These are phyloP conservation scores for Wickerhamiella galacta DNA, from an alignment of 805 yeast species.

Conservation along the genomic window DNA sequence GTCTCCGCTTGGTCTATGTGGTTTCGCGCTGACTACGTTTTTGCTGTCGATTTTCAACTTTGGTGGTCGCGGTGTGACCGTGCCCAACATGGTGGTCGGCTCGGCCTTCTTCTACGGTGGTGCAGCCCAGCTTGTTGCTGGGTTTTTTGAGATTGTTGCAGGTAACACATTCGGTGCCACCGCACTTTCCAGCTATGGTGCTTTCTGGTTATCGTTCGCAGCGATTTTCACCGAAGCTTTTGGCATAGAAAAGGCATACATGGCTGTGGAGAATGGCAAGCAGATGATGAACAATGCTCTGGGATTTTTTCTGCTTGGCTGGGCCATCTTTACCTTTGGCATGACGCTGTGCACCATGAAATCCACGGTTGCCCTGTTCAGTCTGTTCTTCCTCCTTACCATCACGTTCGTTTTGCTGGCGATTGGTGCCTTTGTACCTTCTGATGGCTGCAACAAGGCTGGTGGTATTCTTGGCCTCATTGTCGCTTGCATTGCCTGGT, in stretches of 20 bases:
- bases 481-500: slow-evolving; percentile 44
- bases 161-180: slow-evolving; percentile 57
- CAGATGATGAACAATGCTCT: slow-evolving; percentile 28
- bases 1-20: slow-evolving; percentile 46
- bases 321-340: slow-evolving; percentile 46
- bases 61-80: slow-evolving; percentile 34
- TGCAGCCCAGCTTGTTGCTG: slow-evolving; percentile 40
- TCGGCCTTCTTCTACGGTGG: slow-evolving; percentile 51
- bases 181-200: slow-evolving; percentile 47
- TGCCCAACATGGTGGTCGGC: slow-evolving; percentile 40
- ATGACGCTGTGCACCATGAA: slow-evolving; percentile 38
- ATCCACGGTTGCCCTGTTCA: slow-evolving; percentile 48
- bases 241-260: slow-evolving; percentile 42
- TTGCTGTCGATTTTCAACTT: slow-evolving; percentile 40
- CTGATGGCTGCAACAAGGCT: slow-evolving; percentile 28
- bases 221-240: slow-evolving; percentile 44
- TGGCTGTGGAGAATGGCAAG: slow-evolving; percentile 21
- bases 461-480: slow-evolving; percentile 50
- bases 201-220: slow-evolving; percentile 52
- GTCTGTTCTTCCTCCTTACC: slow-evolving; percentile 35
- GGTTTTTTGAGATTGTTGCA: slow-evolving; percentile 46
- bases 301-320: slow-evolving; percentile 43
- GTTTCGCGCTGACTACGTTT: slow-evolving; percentile 47
- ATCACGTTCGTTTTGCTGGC: slow-evolving; percentile 41
- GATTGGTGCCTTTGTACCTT: slow-evolving; percentile 25